Conservation (phyloP, 805 yeast genomes). For the Pichia phayaonensis region DNA sequence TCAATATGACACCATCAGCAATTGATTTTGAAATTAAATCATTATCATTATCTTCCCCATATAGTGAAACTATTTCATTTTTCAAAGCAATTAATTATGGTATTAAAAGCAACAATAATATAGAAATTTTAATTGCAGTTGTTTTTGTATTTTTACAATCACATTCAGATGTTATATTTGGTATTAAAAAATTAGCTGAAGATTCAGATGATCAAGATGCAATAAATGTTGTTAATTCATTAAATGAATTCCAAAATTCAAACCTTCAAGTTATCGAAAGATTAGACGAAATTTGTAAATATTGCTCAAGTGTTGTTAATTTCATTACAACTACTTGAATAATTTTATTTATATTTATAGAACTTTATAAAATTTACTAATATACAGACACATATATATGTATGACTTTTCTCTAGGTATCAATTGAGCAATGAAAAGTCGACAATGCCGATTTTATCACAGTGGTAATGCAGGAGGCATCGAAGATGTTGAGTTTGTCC, state of each 20-base stretch:
- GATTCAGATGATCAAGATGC: slow-evolving; percentile 23
- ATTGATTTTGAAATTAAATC: slow-evolving; percentile 86
- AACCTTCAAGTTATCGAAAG: slow-evolving; percentile 37
- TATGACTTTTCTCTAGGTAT: background rate
- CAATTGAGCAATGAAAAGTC: background rate
- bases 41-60: slow-evolving; percentile 57
- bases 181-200: slow-evolving; percentile 13
- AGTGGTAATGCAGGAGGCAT: background rate
- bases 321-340: slow-evolving; percentile 43
- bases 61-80: slow-evolving; percentile 56
- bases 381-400: background rate
- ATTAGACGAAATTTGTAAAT: slow-evolving; percentile 64
- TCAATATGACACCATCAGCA: slow-evolving; percentile 61
- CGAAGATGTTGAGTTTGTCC: too few relatives aligned
- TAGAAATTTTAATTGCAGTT: slow-evolving; percentile 77
- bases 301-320: slow-evolving; percentile 71
- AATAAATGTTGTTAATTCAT: slow-evolving; percentile 30
- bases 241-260: slow-evolving; percentile 39
- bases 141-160: slow-evolving; percentile 63
- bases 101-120: slow-evolving; percentile 45
- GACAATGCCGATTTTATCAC: background rate
- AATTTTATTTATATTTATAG: background rate
- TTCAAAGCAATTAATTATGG: slow-evolving; percentile 62
- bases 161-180: slow-evolving; percentile 72
- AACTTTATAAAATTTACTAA: background rate